These are phyloP conservation scores for Eucalyptus coolabah DNA, from an alignment of 345 rosid genomes.

Conservation along the genomic window DNA sequence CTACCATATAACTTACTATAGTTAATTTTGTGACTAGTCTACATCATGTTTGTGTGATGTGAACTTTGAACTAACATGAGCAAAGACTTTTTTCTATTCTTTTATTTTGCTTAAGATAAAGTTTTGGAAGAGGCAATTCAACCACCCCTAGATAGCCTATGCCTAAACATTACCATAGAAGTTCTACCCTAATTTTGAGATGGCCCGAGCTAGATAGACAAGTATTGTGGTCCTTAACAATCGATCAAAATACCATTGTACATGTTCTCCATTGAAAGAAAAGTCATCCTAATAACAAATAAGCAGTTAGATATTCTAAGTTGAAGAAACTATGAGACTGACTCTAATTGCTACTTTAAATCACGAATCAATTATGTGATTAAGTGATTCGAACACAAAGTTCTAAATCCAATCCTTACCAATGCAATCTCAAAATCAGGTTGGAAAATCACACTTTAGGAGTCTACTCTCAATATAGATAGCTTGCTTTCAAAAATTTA, in stretches of 20 bases:
- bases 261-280: background rate
- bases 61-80: background rate
- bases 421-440: background rate
- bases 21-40: background rate
- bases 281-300: background rate
- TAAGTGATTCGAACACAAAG: background rate
- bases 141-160: background rate
- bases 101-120: background rate
- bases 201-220: background rate
- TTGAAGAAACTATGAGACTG: background rate
- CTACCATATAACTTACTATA: background rate
- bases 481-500: background rate
- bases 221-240: background rate
- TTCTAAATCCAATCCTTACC: background rate
- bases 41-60: background rate
- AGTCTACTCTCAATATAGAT: background rate
- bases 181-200: background rate
- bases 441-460: background rate
- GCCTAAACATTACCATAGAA: background rate
- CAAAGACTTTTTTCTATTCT: background rate
- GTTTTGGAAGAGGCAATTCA: background rate
- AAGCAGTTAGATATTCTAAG: background rate
- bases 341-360: background rate
- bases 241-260: background rate
- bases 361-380: rapidly evolving